Evolutionary conservation across 768 basidiomycete species (phyloP).

Genomic region (Agrocybe chaxingu): DNA sequence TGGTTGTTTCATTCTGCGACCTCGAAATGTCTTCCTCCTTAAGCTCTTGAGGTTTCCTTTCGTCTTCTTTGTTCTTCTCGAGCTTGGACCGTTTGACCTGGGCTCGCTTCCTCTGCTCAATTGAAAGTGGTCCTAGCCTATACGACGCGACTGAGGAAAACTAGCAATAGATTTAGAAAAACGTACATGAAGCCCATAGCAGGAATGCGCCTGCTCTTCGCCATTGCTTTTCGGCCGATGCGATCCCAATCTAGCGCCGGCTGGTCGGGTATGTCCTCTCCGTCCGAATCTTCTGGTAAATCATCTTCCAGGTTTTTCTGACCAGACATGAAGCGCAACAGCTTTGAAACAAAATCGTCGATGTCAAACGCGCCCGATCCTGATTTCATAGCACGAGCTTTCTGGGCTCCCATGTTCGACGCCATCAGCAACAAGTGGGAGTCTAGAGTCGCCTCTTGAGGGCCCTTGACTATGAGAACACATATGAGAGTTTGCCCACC

Average conservation of each 20-base stretch:
- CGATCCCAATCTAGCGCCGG: slow-evolving; percentile 74
- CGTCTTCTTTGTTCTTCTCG: slow-evolving; percentile 69
- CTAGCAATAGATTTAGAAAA: neutral
- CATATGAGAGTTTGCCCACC: no score
- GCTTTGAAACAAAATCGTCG: slow-evolving; percentile 82
- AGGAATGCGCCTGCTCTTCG: slow-evolving; percentile 75
- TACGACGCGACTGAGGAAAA: slow-evolving; percentile 12
- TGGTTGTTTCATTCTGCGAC: slow-evolving; percentile 86
- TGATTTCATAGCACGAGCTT: slow-evolving; percentile 89
- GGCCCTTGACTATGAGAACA: slow-evolving; percentile 57
- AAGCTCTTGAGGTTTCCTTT: slow-evolving; percentile 74
- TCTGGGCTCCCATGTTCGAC: slow-evolving; percentile 75
- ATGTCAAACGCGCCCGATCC: slow-evolving; percentile 87
- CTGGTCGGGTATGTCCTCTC: slow-evolving; percentile 47
- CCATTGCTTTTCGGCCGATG: slow-evolving; percentile 81
- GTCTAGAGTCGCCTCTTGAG: slow-evolving; percentile 89
- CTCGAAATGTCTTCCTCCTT: slow-evolving; percentile 79
- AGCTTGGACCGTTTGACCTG: slow-evolving; percentile 58
- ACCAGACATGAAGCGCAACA: slow-evolving; percentile 77
- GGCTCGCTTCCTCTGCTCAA: slow-evolving; percentile 79
- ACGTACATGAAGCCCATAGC: slow-evolving; percentile 87
- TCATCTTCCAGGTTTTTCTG: slow-evolving; percentile 42
- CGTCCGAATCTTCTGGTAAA: slow-evolving; percentile 45
- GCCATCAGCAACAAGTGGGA: slow-evolving; percentile 76
- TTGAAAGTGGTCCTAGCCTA: slow-evolving; percentile 89